Base-by-base conservation (phyloP, 2,329 filamentous ascomycete species). In the Hypoxylon sp. region DNA sequence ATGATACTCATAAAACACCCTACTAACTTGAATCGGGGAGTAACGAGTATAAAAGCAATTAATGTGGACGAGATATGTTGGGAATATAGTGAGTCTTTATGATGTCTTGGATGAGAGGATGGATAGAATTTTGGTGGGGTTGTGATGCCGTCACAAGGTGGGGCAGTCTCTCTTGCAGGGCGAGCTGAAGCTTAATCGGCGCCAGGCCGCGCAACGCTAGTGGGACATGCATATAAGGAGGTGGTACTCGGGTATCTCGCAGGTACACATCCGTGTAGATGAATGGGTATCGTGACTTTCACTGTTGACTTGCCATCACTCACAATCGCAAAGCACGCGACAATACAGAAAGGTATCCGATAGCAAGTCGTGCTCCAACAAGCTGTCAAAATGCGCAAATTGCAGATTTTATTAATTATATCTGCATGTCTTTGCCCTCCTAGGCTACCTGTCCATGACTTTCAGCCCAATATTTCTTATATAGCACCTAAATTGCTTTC, bases 91-190 rank as follows among this genome's bases (percentile, higher is more conserved):
- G n/a, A n/a, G n/a, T n/a, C 35, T 13, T 13, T 19, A 26, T 46
- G 36, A 48, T 54, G 51, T 55, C 47, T 52, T 45, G 12, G n/a
- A 56, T 30, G 29, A 36, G 37, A 11, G 12, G n/a, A 56, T 30
- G 29, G 32, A 37, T 12, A 35, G 31, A 49, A 32, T 29, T 43
- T 53, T 53, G 50, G 57, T 56, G 55, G 55, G 51, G 55, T 55
- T 23, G 5, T 57, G 59, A 60, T 61, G 59, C 56, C 56, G 59
- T 61, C 59, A 61, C 54, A 59, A 19, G 59, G 47, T 48, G 53
- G 56, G 52, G 56, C 19, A n/a, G n/a, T 6, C 19, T 26, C 29
- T 26, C 29, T 44, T 36, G 40, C 21, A 36, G 37, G 36, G 27
- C 27, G 23, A 34, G 29, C 35, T 49, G 20, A 31, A 43, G 41